Conservation (phyloP, 768 basidiomycete species). For the Collybia nuda region DNA sequence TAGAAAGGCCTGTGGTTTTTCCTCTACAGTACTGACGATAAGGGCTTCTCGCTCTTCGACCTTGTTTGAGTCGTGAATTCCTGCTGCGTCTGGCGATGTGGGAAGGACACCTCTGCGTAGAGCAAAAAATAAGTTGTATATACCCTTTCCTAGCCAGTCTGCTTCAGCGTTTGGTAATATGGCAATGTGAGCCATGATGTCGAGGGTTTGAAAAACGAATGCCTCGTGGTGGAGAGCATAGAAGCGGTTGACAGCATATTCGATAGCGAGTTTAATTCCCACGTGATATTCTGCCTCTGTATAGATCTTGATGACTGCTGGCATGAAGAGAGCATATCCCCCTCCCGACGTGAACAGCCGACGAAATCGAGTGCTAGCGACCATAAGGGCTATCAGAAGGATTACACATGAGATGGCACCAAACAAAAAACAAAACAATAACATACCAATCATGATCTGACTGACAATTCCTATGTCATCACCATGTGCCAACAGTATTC, state of each 20-base stretch:
- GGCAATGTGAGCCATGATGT: slow-evolving; percentile 56
- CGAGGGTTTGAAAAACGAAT: slow-evolving; percentile 74
- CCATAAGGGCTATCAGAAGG: slow-evolving; percentile 55
- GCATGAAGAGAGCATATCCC: slow-evolving; percentile 76
- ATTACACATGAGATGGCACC: not conserved
- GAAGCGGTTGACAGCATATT: slow-evolving; percentile 72
- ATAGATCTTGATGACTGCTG: slow-evolving; percentile 68
- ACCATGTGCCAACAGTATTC: slow-evolving; percentile 65
- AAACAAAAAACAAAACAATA: slow-evolving; percentile 2
- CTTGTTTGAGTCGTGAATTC: slow-evolving; percentile 64
- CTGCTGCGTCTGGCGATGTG: slow-evolving; percentile 56
- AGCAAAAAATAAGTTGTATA: slow-evolving; percentile 60
- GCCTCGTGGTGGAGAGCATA: slow-evolving; percentile 71
- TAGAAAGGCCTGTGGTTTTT: slow-evolving; percentile 70
- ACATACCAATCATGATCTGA: slow-evolving; percentile 69
- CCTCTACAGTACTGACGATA: slow-evolving; percentile 67
- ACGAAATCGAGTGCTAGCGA: slow-evolving; percentile 73
- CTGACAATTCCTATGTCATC: slow-evolving; percentile 77
- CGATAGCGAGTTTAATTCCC: slow-evolving; percentile 65
- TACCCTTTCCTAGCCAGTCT: slow-evolving; percentile 51
- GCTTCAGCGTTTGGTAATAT: slow-evolving; percentile 47
- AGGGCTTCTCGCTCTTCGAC: slow-evolving; percentile 70
- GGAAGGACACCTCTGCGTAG: slow-evolving; percentile 43
- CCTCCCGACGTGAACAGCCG: slow-evolving; percentile 73
- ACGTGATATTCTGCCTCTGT: slow-evolving; percentile 54